Percentiles rank a stretch among this genome's conserved stretches.
phyloP scores from a whole-genome alignment of 2,329 filamentous ascomycete species.

The Sporothrix phasma region DNA sequence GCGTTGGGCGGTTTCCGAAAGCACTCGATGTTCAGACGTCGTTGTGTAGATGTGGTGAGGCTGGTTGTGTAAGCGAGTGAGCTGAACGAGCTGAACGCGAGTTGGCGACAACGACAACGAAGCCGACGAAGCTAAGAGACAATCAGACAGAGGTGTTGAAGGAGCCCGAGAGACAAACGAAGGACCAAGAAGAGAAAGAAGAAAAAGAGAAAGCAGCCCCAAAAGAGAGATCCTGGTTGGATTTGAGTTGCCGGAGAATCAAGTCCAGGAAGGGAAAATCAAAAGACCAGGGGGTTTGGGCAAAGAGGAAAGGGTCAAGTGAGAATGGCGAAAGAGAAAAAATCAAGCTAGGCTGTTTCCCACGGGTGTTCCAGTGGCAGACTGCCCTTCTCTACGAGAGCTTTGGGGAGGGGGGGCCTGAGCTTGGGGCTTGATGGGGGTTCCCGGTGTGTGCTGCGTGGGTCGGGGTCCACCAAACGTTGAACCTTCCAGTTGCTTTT shows the following conservation, averaged over 20 bases:
- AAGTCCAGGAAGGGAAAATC: background rate
- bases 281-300: background rate
- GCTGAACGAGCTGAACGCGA: constrained; percentile 4
- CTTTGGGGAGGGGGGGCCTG: background rate
- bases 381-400: background rate
- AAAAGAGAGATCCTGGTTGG: background rate
- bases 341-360: constrained; percentile 2
- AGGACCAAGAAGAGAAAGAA: constrained; percentile 3
- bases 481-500: background rate
- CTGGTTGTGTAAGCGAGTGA: constrained; percentile 1
- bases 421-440: background rate
- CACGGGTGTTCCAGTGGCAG: background rate
- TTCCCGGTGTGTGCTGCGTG: background rate
- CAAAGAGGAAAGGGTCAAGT: background rate
- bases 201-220: background rate
- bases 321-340: background rate
- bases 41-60: background rate
- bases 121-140: background rate
- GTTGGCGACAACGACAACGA: background rate
- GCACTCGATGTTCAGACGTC: constrained; percentile 15
- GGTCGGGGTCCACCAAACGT: background rate
- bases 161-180: background rate
- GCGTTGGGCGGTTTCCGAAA: background rate
- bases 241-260: background rate
- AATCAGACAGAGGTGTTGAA: background rate